Base-by-base conservation (phyloP, 352 stramenopile genomes). In the Phytophthora megakarya region DNA sequence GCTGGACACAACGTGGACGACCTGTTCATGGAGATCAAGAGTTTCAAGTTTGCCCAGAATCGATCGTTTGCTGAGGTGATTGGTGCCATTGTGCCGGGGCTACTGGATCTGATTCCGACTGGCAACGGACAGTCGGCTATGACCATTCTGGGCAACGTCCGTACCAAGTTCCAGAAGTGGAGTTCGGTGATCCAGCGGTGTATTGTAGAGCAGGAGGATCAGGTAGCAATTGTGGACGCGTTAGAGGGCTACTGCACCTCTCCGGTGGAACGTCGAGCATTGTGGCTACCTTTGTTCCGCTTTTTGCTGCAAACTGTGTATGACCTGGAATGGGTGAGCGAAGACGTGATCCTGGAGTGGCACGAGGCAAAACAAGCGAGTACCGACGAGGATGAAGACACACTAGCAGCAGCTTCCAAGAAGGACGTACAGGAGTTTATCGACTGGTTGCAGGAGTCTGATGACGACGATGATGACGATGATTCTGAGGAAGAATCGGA, bases 271-370 rank as follows among this genome's bases (percentile, higher is more conserved):
- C 72, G 75, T 40, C 65, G 89, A 8, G 53, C 53, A 11, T 48
- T 80, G 37, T 96, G 80, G 67, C 78, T 85, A n/a, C 80, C 81
- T 16, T 72, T 95, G 12, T 98, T 98, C 70, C 92, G 95, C 43
- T 98, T 97, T 69, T 64, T 98, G 42, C 75, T 98, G 43, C 94
- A 98, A 75, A 97, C 86, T 10, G 82, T 98, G 52, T 93, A 98
- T 74, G 90, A 98, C 59, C 68, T 97, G 39, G 95, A 98, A 49
- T 95, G 96, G 80, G 76, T 98, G 16, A 82, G 80, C 32, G 95
- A 98, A 40, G 93, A 98, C 23, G 86, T 93, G 19, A 96, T 98
- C 58, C 75, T 98, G 35, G 74, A 87, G 42, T 98, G 94, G 94
- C 83, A 97, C 44, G 76, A 65, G 23, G 73, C 48, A 4, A 67